Conservation (phyloP, 176 grass and related monocot species). For the Juncus inflexus region DNA sequence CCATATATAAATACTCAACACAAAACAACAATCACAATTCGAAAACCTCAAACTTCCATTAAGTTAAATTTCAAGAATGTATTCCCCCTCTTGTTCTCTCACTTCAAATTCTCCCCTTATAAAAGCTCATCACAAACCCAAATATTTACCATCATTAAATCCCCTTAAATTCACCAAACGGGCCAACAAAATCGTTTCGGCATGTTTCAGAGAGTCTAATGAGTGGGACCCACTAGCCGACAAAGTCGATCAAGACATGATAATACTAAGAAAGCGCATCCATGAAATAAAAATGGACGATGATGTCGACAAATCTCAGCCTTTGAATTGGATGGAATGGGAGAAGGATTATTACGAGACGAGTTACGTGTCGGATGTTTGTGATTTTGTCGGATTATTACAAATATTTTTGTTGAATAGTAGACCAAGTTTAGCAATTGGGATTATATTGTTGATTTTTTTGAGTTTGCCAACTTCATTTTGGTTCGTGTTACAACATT, state of each 20-base stretch:
- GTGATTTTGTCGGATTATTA: constrained; percentile 22
- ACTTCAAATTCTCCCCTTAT: not conserved
- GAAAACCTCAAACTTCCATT: not conserved
- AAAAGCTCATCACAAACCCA: not conserved
- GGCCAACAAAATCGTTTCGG: not conserved
- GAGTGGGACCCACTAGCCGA: constrained; percentile 12
- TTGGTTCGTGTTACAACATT: constrained; percentile 9
- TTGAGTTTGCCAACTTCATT: constrained; percentile 28
- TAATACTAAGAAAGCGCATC: constrained; percentile 37
- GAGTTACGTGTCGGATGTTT: constrained; percentile 31
- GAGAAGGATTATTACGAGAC: constrained; percentile 40
- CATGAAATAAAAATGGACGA: constrained; percentile 38
- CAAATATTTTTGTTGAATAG: constrained; percentile 26
- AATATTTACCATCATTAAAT: not conserved
- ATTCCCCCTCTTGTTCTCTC: constrained; percentile 13
- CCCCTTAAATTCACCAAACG: not conserved
- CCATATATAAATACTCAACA: constrained; percentile 13
- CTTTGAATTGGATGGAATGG: constrained; percentile 36
- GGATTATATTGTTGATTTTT: constrained; percentile 3
- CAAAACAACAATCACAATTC: constrained; percentile 1
- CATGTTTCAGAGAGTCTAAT: not conserved
- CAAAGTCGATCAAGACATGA: constrained; percentile 36
- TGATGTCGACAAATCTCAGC: constrained; percentile 2
- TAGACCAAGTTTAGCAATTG: constrained; percentile 30
- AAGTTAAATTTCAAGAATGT: constrained; percentile 12